Evolutionary conservation across 2,329 filamentous ascomycete genomes (phyloP), one percentile per base, ranked within the genome.

Genomic region (Verticillium alfalfae): DNA sequence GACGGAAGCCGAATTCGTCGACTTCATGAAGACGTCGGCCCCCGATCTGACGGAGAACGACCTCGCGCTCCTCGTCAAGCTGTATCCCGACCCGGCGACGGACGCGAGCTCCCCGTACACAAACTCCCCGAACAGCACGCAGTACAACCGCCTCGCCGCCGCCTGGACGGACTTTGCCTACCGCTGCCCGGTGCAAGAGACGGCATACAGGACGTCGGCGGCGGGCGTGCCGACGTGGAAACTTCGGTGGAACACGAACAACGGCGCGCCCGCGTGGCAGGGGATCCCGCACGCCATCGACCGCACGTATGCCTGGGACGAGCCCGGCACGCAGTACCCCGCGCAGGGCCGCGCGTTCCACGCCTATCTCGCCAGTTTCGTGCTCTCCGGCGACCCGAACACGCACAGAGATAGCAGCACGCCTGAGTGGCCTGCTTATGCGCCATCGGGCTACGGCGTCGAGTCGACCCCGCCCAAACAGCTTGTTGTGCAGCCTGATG

Each of bases 161-260:
- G 76, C 80, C 0, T 76, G 73, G 72, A 74, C 73, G 12, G 79
- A 81, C 65, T 79, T 76, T 56, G 77, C 73, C 34, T 80, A 80
- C 62, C 75, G 77, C 15, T 80, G 78, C 31, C 72, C 78, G 0
- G 74, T 73, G 0, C 77, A 79, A 18, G 78, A 80, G 62, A 80
- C 78, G 0, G 76, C 78, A 1, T 71, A 76, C 41, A 70, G 76
- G 66, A 67, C 74, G 22, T 73, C 76, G 0, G 58, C 60, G 0
- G 72, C 71, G 4, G 70, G 68, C 0, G 70, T 73, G 0, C 74
- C 75, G 0, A 74, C 70, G 0, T 78, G 74, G 74, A 76, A 76
- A 58, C 61, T 71, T 9, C 71, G 2, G 78, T 76, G 67, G 26
- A 73, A 76, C 64, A 75, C 75, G 1, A 74, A 73, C 39, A 70